Evolutionary conservation across 768 basidiomycete genomes (phyloP).

Genomic region (Rhodosporidiobolus sp.): DNA sequence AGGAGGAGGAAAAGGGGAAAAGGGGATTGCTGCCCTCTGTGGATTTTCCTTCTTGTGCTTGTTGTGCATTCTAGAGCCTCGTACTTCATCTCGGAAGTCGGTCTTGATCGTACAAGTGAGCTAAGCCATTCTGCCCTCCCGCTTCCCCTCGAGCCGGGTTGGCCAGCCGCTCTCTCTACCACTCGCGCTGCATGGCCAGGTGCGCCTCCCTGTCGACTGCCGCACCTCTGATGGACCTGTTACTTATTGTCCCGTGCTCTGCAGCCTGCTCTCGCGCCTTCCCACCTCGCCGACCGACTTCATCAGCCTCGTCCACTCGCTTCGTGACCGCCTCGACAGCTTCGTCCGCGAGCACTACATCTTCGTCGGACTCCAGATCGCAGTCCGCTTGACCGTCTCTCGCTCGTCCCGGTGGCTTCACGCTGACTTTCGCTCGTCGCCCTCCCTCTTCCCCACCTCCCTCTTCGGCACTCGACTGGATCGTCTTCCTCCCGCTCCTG

Average conservation of each 20-base stretch:
- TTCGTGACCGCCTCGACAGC: slow-evolving; percentile 4
- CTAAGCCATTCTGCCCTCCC: too few species aligned
- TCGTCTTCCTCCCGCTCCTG: neutral
- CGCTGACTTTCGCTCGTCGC: neutral
- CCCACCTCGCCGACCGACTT: neutral
- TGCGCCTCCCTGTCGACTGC: neutral
- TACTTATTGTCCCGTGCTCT: neutral
- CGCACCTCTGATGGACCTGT: neutral
- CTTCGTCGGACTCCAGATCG: slow-evolving; percentile 16
- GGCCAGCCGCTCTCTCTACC: neutral
- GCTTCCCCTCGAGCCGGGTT: neutral
- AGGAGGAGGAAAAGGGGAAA: neutral
- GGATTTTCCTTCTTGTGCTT: too few species aligned
- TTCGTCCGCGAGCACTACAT: slow-evolving; percentile 20
- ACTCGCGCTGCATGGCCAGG: slow-evolving; percentile 1
- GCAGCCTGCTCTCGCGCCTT: neutral
- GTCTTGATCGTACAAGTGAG: too few species aligned
- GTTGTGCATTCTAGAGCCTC: too few species aligned
- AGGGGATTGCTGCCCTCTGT: neutral
- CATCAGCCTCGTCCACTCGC: neutral
- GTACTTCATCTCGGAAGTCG: too few species aligned
- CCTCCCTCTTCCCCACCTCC: neutral
- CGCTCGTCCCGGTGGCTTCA: neutral
- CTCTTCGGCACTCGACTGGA: too few species aligned
- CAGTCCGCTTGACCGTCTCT: neutral